These are phyloP conservation scores for Westerdykella aurantiaca DNA, from an alignment of 2,329 filamentous ascomycete genomes.

Conservation along the genomic window DNA sequence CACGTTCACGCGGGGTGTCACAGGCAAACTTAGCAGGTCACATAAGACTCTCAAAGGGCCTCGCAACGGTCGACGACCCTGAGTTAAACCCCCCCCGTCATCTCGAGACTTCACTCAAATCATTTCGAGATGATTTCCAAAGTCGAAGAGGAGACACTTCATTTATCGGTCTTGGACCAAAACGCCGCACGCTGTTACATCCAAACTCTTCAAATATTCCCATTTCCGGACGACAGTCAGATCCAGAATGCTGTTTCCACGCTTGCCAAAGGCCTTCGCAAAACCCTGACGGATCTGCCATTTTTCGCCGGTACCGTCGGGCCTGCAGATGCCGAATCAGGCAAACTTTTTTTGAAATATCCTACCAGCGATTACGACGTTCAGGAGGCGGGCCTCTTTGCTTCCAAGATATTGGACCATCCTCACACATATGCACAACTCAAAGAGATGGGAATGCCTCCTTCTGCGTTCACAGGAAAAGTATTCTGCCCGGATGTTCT, in stretches of 20 bases:
- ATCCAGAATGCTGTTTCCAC: conserved; percentile 22
- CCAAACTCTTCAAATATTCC: conserved; percentile 27
- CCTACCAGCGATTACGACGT: conserved; percentile 16
- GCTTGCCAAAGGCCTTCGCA: conserved; percentile 18
- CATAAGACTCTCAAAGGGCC: neutral
- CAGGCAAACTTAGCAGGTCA: neutral
- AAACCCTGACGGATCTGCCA: conserved; percentile 21
- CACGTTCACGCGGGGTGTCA: neutral
- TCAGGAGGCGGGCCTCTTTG: conserved; percentile 14
- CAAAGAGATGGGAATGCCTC: conserved; percentile 28
- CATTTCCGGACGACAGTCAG: conserved; percentile 24
- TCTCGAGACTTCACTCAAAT: neutral
- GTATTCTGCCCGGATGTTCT: conserved; percentile 29
- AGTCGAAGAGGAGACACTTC: conserved; percentile 18
- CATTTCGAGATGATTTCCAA: conserved; percentile 16
- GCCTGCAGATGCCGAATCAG: conserved; percentile 17
- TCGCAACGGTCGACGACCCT: no score
- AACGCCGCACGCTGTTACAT: conserved; percentile 30
- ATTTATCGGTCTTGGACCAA: conserved; percentile 28
- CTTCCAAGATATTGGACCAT: conserved; percentile 17
- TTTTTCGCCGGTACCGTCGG: conserved; percentile 29
- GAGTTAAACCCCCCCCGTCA: no score
- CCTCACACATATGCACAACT: conserved; percentile 26
- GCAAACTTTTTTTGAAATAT: conserved; percentile 24
- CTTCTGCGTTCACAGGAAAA: conserved; percentile 23